phyloP scores from a whole-genome alignment of 768 basidiomycete species.

The Dictyophora rubrovolvata region DNA sequence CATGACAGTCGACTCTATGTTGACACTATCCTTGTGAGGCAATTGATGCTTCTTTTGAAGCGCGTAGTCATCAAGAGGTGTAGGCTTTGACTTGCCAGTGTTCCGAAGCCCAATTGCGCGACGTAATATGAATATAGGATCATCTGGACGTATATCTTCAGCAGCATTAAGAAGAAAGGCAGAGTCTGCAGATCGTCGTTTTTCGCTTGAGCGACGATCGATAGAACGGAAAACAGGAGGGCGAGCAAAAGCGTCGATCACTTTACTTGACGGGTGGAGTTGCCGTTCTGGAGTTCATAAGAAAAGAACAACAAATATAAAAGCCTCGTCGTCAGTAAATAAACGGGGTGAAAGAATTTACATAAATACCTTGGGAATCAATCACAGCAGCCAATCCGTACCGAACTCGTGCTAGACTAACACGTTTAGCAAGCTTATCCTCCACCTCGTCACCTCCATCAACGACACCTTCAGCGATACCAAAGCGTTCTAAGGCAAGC shows the following conservation, averaged over 20 bases:
- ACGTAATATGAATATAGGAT: constrained; percentile 86
- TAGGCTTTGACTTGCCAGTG: constrained; percentile 55
- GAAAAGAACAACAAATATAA: no score
- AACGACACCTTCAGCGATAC: constrained; percentile 93
- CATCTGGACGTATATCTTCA: constrained; percentile 70
- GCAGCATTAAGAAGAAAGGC: constrained; percentile 53
- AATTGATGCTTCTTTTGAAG: constrained; percentile 45
- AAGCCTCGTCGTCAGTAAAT: constrained; percentile 10
- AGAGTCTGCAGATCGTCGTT: constrained; percentile 84
- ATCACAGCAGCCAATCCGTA: constrained; percentile 63
- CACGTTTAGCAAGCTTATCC: constrained; percentile 76
- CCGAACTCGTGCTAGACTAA: constrained; percentile 67
- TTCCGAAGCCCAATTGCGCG: constrained; percentile 67
- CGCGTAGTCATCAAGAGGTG: constrained; percentile 77
- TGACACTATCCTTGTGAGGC: neutral
- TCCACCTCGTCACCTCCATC: constrained; percentile 98
- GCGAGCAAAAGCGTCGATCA: constrained; percentile 72
- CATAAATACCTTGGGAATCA: constrained; percentile 52
- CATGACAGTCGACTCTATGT: neutral
- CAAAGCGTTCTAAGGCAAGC: constrained; percentile 83
- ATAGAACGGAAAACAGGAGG: constrained; percentile 62
- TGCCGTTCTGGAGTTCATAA: constrained; percentile 48
- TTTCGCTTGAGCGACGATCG: constrained; percentile 51
- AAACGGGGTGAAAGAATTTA: constrained; percentile 7
- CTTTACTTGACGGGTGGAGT: constrained; percentile 67